Evolutionary conservation across 2,329 filamentous ascomycete genomes (phyloP).

Genomic region (Ophiostoma ulmi): DNA sequence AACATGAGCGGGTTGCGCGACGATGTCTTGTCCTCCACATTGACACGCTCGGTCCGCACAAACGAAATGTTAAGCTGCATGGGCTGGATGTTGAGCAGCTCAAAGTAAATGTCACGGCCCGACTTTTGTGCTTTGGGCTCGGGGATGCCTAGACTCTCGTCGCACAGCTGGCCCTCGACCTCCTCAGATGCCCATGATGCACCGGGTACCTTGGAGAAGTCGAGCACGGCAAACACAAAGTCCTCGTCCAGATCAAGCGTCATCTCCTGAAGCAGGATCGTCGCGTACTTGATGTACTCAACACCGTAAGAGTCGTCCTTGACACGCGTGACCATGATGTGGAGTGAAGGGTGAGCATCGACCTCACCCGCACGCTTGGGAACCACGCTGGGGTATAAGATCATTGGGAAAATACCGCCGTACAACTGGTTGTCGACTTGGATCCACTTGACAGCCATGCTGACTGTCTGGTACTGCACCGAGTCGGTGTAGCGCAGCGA

Average conservation of each 20-base stretch:
- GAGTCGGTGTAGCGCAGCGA: slow-evolving; percentile 90
- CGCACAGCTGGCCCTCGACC: slow-evolving; percentile 79
- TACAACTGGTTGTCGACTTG: slow-evolving; percentile 99
- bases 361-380: slow-evolving; percentile 96
- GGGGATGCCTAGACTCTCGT: slow-evolving; percentile 84
- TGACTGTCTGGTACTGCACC: slow-evolving; percentile 85
- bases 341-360: slow-evolving; percentile 90
- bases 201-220: slow-evolving; percentile 89
- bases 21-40: slow-evolving; percentile 88
- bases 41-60: slow-evolving; percentile 92
- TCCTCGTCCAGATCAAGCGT: slow-evolving; percentile 96
- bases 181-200: slow-evolving; percentile 76
- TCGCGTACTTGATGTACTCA: slow-evolving; percentile 97
- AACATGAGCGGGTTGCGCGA: slow-evolving; percentile 96
- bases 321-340: slow-evolving; percentile 84
- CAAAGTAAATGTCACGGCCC: slow-evolving; percentile 95
- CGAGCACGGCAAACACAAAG: slow-evolving; percentile 91
- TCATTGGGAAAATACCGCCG: slow-evolving; percentile 94
- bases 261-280: slow-evolving; percentile 91
- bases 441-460: slow-evolving; percentile 93
- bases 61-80: slow-evolving; percentile 98
- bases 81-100: slow-evolving; percentile 91
- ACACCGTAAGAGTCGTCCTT: slow-evolving; percentile 99
- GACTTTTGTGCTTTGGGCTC: slow-evolving; percentile 80
- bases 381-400: slow-evolving; percentile 94